These are phyloP conservation scores for Condylostoma magnum DNA, from an alignment of 169 alveolate genomes.

Conservation along the genomic window DNA sequence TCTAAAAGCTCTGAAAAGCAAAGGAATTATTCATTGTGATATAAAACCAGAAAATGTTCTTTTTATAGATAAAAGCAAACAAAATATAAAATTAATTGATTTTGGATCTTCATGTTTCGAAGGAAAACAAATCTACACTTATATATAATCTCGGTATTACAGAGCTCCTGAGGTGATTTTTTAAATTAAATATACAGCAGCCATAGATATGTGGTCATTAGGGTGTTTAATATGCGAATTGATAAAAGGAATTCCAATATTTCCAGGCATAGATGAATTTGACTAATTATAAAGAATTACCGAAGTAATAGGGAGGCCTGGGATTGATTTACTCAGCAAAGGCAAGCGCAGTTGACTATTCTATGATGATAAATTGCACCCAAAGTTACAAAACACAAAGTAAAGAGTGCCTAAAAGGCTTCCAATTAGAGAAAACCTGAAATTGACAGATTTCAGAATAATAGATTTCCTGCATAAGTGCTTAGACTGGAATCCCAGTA, in stretches of 20 bases:
- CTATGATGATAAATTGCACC: too few relatives aligned
- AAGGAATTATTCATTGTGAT: slow-evolving; percentile 77
- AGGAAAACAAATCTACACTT: slow-evolving; percentile 65
- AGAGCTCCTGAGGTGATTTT: slow-evolving; percentile 84
- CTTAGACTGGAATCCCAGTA: slow-evolving; percentile 69
- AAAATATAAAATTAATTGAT: slow-evolving; percentile 67
- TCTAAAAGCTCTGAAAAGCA: neutral
- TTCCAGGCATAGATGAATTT: slow-evolving; percentile 74
- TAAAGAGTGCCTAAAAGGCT: too few relatives aligned
- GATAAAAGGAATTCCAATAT: slow-evolving; percentile 67
- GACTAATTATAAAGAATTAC: slow-evolving; percentile 60
- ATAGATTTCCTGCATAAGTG: slow-evolving; percentile 55
- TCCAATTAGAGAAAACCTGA: too few relatives aligned
- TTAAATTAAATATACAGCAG: slow-evolving; percentile 61
- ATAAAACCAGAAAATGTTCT: slow-evolving; percentile 81
- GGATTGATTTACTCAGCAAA: neutral
- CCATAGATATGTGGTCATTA: slow-evolving; percentile 77
- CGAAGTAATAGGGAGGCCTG: slow-evolving; percentile 13
- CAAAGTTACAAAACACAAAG: too few relatives aligned
- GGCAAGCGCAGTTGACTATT: too few relatives aligned
- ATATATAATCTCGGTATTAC: slow-evolving; percentile 73
- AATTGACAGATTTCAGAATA: slow-evolving; percentile 47
- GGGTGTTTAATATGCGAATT: slow-evolving; percentile 77
- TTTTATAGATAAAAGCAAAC: slow-evolving; percentile 42
- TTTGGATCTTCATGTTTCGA: slow-evolving; percentile 71